phyloP scores from a whole-genome alignment of 495 filamentous ascomycete species.

The Symbiotaphrina buchneri region DNA sequence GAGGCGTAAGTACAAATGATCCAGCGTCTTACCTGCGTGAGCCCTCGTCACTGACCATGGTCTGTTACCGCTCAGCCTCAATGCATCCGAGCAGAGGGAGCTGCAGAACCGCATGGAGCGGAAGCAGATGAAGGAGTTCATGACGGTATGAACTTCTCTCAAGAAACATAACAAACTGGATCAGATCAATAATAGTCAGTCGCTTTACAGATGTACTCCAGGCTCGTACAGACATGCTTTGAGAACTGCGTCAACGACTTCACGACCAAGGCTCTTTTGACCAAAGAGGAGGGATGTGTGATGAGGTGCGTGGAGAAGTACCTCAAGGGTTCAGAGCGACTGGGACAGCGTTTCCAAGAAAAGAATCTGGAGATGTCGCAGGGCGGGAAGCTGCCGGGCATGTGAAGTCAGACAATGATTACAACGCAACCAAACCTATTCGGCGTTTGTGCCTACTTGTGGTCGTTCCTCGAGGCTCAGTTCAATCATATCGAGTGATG shows the following conservation, averaged over 20 bases:
- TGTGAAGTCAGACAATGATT: not conserved
- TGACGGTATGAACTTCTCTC: constrained; percentile 39
- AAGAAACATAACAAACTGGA: no score
- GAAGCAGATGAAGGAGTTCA: constrained; percentile 97
- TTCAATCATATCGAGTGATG: not conserved
- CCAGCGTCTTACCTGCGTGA: no score
- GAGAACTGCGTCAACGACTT: constrained; percentile 95
- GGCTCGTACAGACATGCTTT: constrained; percentile 89
- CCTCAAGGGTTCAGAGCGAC: constrained; percentile 63
- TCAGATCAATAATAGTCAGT: no score
- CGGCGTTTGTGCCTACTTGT: not conserved
- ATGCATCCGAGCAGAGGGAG: constrained; percentile 66
- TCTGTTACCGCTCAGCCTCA: constrained; percentile 51
- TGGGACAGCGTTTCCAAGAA: constrained; percentile 86
- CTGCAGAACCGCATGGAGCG: constrained; percentile 80
- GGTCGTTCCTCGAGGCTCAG: not conserved
- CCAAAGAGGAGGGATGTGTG: constrained; percentile 73
- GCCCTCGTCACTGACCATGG: no score
- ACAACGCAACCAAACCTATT: not conserved
- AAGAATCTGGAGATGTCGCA: constrained; percentile 77
- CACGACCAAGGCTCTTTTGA: constrained; percentile 78
- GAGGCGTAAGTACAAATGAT: no score
- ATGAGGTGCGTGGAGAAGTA: constrained; percentile 89
- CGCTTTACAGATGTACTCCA: constrained; percentile 79
- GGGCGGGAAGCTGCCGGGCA: constrained; percentile 17